phyloP scores from a whole-genome alignment of 768 basidiomycete species.

The Boletus rufocinnamomeus region DNA sequence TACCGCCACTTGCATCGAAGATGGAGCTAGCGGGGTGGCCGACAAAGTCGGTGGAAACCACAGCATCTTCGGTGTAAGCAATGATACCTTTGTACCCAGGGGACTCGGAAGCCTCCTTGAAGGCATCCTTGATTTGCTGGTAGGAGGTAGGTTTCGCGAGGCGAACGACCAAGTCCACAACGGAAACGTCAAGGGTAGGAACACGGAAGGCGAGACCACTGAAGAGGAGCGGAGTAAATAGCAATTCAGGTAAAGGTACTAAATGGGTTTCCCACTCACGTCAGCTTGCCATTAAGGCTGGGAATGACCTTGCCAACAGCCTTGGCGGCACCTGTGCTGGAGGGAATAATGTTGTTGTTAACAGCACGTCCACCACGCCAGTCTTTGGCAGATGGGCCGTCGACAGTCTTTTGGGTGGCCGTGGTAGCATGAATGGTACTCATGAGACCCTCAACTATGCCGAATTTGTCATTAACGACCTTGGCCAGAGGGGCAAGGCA shows the following conservation, averaged over 20 bases:
- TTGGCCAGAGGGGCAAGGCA: constrained; percentile 99
- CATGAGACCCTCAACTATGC: constrained; percentile 97
- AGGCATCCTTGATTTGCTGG: constrained; percentile 83
- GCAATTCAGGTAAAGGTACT: neutral
- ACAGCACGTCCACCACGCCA: constrained; percentile 97
- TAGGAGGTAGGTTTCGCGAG: constrained; percentile 84
- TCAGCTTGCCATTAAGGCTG: constrained; percentile 94
- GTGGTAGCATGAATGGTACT: constrained; percentile 98
- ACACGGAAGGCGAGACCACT: constrained; percentile 97
- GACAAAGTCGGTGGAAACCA: constrained; percentile 94
- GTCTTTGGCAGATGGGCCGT: constrained; percentile 93
- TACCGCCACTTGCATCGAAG: constrained; percentile 94
- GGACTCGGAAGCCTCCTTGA: constrained; percentile 78
- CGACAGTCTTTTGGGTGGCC: constrained; percentile 93
- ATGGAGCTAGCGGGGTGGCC: constrained; percentile 79
- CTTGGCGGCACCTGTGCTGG: constrained; percentile 98
- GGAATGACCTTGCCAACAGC: constrained; percentile 99
- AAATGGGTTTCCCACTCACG: constrained; percentile 50
- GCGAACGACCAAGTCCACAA: constrained; percentile 95
- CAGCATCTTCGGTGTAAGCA: constrained; percentile 89
- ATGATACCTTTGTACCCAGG: constrained; percentile 66
- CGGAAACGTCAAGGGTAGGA: constrained; percentile 94
- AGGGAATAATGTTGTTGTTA: constrained; percentile 98
- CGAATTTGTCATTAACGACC: constrained; percentile 96
- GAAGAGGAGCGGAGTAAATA: neutral